phyloP scores from a whole-genome alignment of 768 basidiomycete genomes.

The Mycena maculata region DNA sequence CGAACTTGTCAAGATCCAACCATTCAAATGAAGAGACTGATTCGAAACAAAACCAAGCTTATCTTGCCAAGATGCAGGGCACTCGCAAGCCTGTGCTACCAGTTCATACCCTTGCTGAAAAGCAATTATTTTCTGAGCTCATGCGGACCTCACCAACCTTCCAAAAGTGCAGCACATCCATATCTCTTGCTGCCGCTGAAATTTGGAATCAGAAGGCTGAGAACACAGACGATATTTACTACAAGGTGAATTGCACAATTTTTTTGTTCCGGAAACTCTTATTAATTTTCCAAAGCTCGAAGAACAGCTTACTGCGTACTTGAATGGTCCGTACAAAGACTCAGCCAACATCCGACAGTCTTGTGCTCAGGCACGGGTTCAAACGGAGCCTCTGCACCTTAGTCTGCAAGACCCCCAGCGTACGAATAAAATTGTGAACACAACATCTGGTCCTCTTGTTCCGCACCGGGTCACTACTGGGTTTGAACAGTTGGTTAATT shows the following conservation, averaged over 20 bases:
- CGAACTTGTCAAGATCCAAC: conserved; percentile 11
- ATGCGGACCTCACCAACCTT: conserved; percentile 31
- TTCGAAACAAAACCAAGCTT: conserved; percentile 12
- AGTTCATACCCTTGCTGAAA: conserved; percentile 38
- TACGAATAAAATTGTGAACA: conserved; percentile 13
- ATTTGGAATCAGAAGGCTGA: conserved; percentile 15
- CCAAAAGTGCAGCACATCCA: conserved; percentile 4
- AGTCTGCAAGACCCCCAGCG: conserved; percentile 9
- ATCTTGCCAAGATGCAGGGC: conserved; percentile 37
- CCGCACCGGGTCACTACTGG: conserved; percentile 9
- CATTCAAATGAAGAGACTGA: conserved; percentile 11
- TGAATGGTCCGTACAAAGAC: conserved; percentile 16
- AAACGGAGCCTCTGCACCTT: background rate
- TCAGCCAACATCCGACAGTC: conserved; percentile 11
- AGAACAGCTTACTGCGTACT: conserved; percentile 22
- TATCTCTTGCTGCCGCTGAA: background rate
- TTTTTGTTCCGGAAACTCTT: background rate
- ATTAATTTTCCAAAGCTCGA: background rate
- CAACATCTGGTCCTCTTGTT: conserved; percentile 1
- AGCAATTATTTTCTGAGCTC: conserved; percentile 37
- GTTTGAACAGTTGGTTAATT: no score
- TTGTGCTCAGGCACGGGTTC: conserved; percentile 13
- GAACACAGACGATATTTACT: background rate
- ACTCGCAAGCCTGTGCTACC: conserved; percentile 41
- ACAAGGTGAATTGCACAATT: conserved; percentile 11